Percentiles rank a stretch among this genome's conserved stretches.
These are phyloP conservation scores for Cryoendolithus antarcticus DNA, from an alignment of 2,329 filamentous ascomycete genomes.

Conservation along the genomic window DNA sequence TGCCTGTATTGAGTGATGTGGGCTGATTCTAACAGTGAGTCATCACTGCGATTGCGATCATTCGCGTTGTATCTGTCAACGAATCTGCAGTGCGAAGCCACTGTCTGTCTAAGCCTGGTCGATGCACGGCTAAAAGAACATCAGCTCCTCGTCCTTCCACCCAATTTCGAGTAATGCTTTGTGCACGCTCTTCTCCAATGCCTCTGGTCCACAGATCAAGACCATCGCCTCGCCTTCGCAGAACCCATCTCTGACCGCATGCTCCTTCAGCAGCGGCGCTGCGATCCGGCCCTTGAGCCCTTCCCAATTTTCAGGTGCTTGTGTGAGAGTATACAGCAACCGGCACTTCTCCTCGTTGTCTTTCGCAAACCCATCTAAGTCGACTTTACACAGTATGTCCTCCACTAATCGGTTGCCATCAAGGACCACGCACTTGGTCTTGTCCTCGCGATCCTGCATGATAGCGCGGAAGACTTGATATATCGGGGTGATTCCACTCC, in stretches of 20 bases:
- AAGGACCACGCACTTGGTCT: slow-evolving; percentile 58
- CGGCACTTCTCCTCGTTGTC: slow-evolving; percentile 46
- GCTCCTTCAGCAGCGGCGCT: slow-evolving; percentile 46
- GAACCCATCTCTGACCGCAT: slow-evolving; percentile 31
- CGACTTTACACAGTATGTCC: slow-evolving; percentile 68
- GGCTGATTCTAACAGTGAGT: too few relatives aligned
- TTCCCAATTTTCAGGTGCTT: slow-evolving; percentile 51
- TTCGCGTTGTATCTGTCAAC: too few relatives aligned
- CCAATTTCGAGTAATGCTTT: slow-evolving; percentile 47
- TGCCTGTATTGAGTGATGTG: too few relatives aligned
- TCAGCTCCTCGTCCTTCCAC: slow-evolving; percentile 59
- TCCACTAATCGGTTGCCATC: slow-evolving; percentile 65
- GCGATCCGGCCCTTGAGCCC: slow-evolving; percentile 58
- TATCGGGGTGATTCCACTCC: slow-evolving; percentile 86
- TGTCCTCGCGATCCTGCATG: slow-evolving; percentile 49
- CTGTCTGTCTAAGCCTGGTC: too few relatives aligned
- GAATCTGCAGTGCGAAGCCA: too few relatives aligned
- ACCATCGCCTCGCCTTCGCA: slow-evolving; percentile 43
- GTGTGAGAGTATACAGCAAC: slow-evolving; percentile 57
- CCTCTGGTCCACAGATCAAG: slow-evolving; percentile 65
- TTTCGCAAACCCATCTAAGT: slow-evolving; percentile 53
- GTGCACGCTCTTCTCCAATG: slow-evolving; percentile 57
- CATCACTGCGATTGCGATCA: too few relatives aligned
- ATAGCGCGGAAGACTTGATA: slow-evolving; percentile 71
- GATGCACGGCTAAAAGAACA: slow-evolving; percentile 52